Conservation (phyloP, 768 basidiomycete species). For the Agaricus bisporus region DNA sequence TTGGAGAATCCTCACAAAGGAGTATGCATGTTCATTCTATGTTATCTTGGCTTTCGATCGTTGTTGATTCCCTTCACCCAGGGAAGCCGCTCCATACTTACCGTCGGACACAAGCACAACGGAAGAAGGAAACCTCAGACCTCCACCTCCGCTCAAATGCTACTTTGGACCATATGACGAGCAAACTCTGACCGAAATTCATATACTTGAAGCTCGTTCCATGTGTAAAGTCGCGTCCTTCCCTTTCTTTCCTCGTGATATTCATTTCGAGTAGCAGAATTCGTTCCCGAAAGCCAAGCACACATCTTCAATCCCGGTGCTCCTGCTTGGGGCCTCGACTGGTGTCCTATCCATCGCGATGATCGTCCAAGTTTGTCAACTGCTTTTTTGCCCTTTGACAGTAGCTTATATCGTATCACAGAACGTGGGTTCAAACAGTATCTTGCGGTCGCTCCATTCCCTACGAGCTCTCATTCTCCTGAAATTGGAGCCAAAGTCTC, state of each 20-base stretch:
- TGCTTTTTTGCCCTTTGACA: neutral
- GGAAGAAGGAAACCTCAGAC: conserved; percentile 43
- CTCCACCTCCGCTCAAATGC: conserved; percentile 53
- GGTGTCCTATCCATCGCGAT: conserved; percentile 76
- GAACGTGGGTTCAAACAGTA: conserved; percentile 64
- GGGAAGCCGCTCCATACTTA: conserved; percentile 53
- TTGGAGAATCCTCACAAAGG: conserved; percentile 37
- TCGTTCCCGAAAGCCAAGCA: conserved; percentile 50
- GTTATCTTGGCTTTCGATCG: neutral
- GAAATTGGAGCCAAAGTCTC: conserved; percentile 54
- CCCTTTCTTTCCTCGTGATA: neutral
- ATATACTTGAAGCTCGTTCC: conserved; percentile 49
- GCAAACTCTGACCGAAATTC: conserved; percentile 43
- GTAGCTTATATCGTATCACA: conserved; percentile 18
- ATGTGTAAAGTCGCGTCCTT: conserved; percentile 41
- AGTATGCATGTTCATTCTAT: conserved; percentile 34
- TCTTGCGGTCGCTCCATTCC: conserved; percentile 75
- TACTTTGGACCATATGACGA: conserved; percentile 57
- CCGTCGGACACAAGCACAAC: conserved; percentile 47
- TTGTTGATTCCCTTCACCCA: conserved; percentile 22
- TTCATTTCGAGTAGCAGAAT: conserved; percentile 40
- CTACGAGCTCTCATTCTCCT: conserved; percentile 57
- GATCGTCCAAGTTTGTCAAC: conserved; percentile 44
- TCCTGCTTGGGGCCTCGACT: conserved; percentile 87
- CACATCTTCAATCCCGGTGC: conserved; percentile 84